phyloP scores from a whole-genome alignment of 108 stramenopile species.

The Discostella stelligeroides region DNA sequence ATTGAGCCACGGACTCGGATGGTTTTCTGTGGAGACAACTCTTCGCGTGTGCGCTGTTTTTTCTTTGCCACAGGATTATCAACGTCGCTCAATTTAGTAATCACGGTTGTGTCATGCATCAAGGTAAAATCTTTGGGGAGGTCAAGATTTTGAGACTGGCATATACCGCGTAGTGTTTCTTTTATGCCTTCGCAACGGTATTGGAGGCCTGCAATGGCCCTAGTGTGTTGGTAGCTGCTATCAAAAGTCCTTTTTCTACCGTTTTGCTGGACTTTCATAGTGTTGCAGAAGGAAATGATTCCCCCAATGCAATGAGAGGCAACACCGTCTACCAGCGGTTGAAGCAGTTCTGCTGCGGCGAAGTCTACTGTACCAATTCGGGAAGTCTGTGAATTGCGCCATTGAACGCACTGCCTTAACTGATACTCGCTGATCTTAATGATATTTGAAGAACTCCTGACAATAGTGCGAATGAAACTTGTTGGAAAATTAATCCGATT shows the following conservation, averaged over 20 bases:
- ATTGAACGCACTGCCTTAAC: conserved; percentile 33
- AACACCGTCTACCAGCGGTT: conserved; percentile 30
- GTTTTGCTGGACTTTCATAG: neutral
- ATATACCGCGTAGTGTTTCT: conserved; percentile 29
- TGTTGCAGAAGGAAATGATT: conserved; percentile 24
- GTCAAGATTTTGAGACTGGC: conserved; percentile 28
- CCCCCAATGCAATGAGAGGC: conserved; percentile 28
- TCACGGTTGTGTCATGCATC: neutral
- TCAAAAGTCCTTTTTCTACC: neutral
- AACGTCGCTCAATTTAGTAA: neutral
- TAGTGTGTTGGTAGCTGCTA: conserved; percentile 29
- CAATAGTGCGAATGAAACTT: conserved; percentile 16
- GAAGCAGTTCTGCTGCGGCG: conserved; percentile 33
- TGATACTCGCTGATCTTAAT: conserved; percentile 32
- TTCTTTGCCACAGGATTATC: neutral
- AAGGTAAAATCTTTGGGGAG: conserved; percentile 6
- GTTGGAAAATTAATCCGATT: conserved; percentile 11
- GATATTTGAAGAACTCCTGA: conserved; percentile 18
- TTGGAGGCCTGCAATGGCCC: conserved; percentile 23
- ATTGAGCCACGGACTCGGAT: conserved; percentile 1
- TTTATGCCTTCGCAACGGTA: conserved; percentile 28
- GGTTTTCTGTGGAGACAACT: neutral
- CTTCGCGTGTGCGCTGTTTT: neutral
- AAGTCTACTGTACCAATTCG: conserved; percentile 21
- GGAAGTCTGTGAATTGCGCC: conserved; percentile 32